Conservation (phyloP, 805 yeast species). For the Crinitomyces ghanaensis region DNA sequence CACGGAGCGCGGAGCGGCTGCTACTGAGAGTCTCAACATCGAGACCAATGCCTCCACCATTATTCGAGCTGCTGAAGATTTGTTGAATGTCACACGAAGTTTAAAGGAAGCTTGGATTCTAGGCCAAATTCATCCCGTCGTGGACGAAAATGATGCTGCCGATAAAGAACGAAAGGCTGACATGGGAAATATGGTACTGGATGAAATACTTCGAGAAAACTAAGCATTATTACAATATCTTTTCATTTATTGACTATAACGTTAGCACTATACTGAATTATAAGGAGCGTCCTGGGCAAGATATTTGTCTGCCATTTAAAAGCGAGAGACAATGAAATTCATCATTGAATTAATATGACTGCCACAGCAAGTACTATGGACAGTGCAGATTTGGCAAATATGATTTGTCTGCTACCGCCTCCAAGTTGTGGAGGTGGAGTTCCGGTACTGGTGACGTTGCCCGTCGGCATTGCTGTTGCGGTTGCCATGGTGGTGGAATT, state of each 20-base stretch:
- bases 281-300: no score
- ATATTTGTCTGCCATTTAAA: no score
- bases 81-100: conserved; percentile 28
- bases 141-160: conserved; percentile 7
- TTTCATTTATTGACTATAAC: not conserved
- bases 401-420: no score
- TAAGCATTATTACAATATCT: not conserved
- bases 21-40: conserved; percentile 30
- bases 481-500: no score
- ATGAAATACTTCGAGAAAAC: conserved; percentile 9
- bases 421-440: no score
- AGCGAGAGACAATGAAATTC: no score
- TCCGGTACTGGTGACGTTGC: no score
- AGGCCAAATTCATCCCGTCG: conserved; percentile 26
- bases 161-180: conserved; percentile 2
- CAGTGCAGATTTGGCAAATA: no score
- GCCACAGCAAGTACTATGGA: no score
- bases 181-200: conserved; percentile 9
- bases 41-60: conserved; percentile 25
- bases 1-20: conserved; percentile 19
- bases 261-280: no score
- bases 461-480: no score
- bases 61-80: conserved; percentile 29
- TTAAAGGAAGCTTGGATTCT: conserved; percentile 34
- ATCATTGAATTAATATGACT: no score